Evolutionary conservation across 2,329 filamentous ascomycete genomes (phyloP), one percentile per base, ranked within the genome.

Genomic region (Monosporascus sp.): DNA sequence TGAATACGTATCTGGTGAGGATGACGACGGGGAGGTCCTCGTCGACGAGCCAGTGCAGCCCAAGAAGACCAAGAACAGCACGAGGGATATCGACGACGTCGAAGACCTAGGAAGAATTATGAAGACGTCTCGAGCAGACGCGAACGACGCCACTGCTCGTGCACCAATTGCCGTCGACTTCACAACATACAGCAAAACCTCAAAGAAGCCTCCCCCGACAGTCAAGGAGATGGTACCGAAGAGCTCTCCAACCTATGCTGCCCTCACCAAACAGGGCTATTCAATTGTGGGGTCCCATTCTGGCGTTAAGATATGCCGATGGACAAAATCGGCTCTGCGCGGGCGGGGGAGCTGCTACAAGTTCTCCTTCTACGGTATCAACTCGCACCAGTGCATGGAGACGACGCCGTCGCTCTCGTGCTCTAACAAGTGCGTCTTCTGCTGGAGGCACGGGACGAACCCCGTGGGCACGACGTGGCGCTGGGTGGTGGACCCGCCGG

Each of bases 351-450:
- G 90, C 24, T 99, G 93, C 76, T 99, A 99, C 79, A 97, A 99
- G 67, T 97, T 85, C 71, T 96, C 90, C 0, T 96, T 99, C 70
- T 99, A 99, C 70, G 93, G 93, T 48, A 99, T 99, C 70, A 84
- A 88, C 59, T 97, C 92, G 0, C 94, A 99, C 67, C 87, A 96
- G 56, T 99, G 93, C 72, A 99, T 99, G 94, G 93, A 99, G 72
- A 93, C 93, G 2, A 97, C 93, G 0, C 93, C 93, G 0, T 96
- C 92, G 0, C 82, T 99, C 4, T 96, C 90, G 9, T 99, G 93
- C 78, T 94, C 88, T 57, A 97, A 97, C 76, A 97, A 99, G 70
- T 97, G 94, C 70, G 90, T 99, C 60, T 99, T 97, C 71, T 99
- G 93, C 79, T 99, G 93, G 94, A 86, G 94, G 6, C 94, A 97